Percentiles rank a stretch among this genome's conserved stretches.
Conservation (phyloP, 352 stramenopile species). For the Aphanomyces stellatus region DNA sequence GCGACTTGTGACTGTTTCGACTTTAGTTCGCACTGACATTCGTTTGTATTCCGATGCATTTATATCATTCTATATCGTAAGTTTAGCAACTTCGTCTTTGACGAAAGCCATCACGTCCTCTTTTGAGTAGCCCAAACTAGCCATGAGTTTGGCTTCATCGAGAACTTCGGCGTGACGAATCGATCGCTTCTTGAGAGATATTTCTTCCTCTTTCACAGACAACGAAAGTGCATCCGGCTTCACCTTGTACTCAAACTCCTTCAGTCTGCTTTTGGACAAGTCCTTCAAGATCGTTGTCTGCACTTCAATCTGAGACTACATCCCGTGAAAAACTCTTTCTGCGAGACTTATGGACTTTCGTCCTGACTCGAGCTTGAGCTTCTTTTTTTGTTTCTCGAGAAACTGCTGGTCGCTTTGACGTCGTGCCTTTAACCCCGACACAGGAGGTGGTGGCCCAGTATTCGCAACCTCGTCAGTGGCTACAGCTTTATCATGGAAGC, state of each 20-base stretch:
- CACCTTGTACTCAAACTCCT: neutral
- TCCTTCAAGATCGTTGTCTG: neutral
- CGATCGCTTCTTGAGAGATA: neutral
- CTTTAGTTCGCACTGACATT: no score
- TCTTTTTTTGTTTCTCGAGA: neutral
- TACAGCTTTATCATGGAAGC: no score
- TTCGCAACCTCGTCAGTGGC: no score
- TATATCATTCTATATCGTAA: no score
- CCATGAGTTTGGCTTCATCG: neutral
- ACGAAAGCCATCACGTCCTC: neutral
- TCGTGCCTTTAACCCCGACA: no score
- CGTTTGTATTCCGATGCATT: no score
- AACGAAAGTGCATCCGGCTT: neutral
- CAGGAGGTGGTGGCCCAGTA: no score
- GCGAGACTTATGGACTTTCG: neutral
- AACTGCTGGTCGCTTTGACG: no score
- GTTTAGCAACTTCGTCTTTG: no score
- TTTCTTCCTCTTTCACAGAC: neutral
- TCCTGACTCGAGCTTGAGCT: neutral
- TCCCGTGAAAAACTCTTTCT: neutral
- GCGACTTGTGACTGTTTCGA: no score
- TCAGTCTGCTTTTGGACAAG: no score
- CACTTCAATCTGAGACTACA: neutral
- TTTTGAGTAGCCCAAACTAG: neutral
- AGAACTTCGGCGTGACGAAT: neutral